Percentiles rank a stretch among this genome's conserved stretches.
Evolutionary conservation across 2,329 filamentous ascomycete species (phyloP).

Genomic region (Nemania diffusa): DNA sequence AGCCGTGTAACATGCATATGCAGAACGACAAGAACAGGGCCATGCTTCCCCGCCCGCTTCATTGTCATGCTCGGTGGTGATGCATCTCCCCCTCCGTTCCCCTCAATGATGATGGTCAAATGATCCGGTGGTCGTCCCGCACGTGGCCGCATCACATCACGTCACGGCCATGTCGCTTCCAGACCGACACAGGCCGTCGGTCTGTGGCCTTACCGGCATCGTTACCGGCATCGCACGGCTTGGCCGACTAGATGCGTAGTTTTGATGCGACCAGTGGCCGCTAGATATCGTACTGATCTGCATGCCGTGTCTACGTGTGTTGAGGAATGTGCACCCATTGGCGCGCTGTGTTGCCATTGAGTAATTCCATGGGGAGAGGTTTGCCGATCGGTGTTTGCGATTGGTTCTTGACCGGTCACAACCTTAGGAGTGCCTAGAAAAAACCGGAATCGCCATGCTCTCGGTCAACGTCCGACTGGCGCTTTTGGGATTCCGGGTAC

Average conservation of each 20-base stretch:
- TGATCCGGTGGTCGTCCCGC: constrained; percentile 17
- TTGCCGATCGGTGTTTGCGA: constrained; percentile 17
- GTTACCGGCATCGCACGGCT: not conserved
- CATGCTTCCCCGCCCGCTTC: constrained; percentile 18
- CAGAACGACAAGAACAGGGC: constrained; percentile 14
- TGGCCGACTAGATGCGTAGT: not conserved
- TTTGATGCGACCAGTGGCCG: constrained; percentile 5
- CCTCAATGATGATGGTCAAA: constrained; percentile 27
- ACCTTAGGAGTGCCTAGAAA: not conserved
- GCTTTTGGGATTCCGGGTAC: not conserved
- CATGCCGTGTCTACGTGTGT: constrained; percentile 7
- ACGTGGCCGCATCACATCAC: constrained; percentile 15
- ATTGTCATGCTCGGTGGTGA: constrained; percentile 3
- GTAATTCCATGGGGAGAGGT: constrained; percentile 15
- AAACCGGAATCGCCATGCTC: constrained; percentile 7
- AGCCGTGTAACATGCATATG: constrained; percentile 32
- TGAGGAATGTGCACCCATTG: constrained; percentile 1
- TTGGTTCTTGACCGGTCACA: constrained; percentile 16
- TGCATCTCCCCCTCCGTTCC: constrained; percentile 33
- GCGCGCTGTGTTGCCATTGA: constrained; percentile 7
- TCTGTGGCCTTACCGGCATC: not conserved
- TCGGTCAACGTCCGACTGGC: not conserved
- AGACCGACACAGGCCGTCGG: not conserved
- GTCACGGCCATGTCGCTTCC: not conserved
- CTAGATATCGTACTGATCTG: not conserved